Evolutionary conservation across 176 grass and related monocot species (phyloP), one percentile per base, ranked within the genome.

Genomic region (Chrysopogon serrulatus): DNA sequence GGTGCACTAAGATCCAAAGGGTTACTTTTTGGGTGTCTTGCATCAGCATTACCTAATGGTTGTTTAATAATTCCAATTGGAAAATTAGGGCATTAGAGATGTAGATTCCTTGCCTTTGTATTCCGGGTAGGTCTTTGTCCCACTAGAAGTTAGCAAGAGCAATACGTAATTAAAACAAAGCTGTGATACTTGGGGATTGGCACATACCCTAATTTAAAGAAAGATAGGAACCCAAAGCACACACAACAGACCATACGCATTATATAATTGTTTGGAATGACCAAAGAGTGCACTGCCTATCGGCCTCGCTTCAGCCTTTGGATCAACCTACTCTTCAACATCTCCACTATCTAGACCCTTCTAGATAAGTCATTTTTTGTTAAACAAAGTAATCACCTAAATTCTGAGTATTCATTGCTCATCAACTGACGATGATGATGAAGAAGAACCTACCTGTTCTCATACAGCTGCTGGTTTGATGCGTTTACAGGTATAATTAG

Each of bases 81-180:
- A 70, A 70, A 79, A 42, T 45, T 27, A 11, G 1, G 37, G 33
- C 75, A 71, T 32, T 48, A 47, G 21, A n/a, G 28, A 28, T 47
- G 11, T 28, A 68, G 64, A 85, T 85, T 72, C 84, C 54, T 79
- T 39, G 36, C 30, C n/a, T 30, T 37, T 39, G 45, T 86, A 23
- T 71, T 60, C 51, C 2, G 3, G 2, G 10, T 10, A 16, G 15
- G 40, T 62, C 23, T 72, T 86, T 79, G 75, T 72, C 65, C 76
- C 51, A 85, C 65, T 71, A 71, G 75, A 71, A 72, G 30, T 65
- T 36, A 37, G 31, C 28, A 12, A 32, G 6, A 62, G 51, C 10
- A 39, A 26, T 30, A 37, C 15, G 14, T 19, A 5, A 78, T 74
- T 30, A 33, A 68, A 57, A 77, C 11, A 68, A 57, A 77, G 45